These are phyloP conservation scores for Medicago truncatula DNA, from an alignment of 306 rosid genomes.

Conservation along the genomic window MtrunA17r5.0-ANR NC_053042.1:46595501-46596000, in stretches of 20 bases:
- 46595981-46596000: neutral
- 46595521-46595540: slow-evolving; percentile 80
- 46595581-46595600: neutral
- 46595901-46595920: neutral
- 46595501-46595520: slow-evolving; percentile 75
- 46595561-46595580: slow-evolving; percentile 67
- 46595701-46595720: neutral
- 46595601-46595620: neutral
- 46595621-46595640: neutral
- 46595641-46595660: neutral
- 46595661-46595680: neutral
- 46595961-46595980: neutral
- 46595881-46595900: neutral
- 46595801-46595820: neutral
- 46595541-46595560: slow-evolving; percentile 80
- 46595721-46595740: slow-evolving; percentile 1
- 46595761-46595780: slow-evolving; percentile 15
- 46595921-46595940: neutral
- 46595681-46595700: slow-evolving; percentile 16
- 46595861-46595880: slow-evolving; percentile 15
- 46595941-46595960: neutral
- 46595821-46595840: slow-evolving; percentile 16
- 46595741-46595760: slow-evolving; percentile 8
- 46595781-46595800: slow-evolving; percentile 17
- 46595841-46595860: slow-evolving; percentile 2